Evolutionary conservation across 164 flowering plant species (phyloP).

Genomic region (Vitis rotundifolia): DNA sequence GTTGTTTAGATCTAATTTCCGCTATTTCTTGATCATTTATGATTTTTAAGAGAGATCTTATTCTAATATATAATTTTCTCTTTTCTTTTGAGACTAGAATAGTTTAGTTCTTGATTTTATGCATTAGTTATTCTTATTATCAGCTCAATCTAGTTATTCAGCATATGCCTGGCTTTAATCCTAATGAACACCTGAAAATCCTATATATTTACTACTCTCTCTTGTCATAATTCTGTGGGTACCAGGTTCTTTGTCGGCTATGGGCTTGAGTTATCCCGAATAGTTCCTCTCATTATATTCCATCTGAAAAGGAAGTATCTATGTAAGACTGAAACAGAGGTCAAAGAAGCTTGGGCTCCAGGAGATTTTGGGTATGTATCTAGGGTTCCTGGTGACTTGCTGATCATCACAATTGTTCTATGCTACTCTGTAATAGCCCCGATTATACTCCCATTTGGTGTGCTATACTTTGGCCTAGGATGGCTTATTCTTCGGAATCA

Average conservation of each 20-base stretch:
- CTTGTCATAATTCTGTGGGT: background rate
- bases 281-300: slow-evolving; percentile 78
- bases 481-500: slow-evolving; percentile 94
- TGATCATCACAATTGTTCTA: slow-evolving; percentile 68
- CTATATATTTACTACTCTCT: background rate
- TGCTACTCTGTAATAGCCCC: slow-evolving; percentile 96
- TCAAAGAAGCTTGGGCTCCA: slow-evolving; percentile 89
- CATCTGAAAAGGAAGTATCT: slow-evolving; percentile 81
- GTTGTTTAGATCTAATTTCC: too few relatives aligned
- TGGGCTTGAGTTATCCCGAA: slow-evolving; percentile 88
- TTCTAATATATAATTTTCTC: background rate
- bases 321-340: slow-evolving; percentile 86
- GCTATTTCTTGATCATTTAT: too few relatives aligned
- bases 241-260: slow-evolving; percentile 91
- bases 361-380: slow-evolving; percentile 74
- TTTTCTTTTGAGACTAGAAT: background rate
- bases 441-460: slow-evolving; percentile 81
- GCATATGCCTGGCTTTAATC: too few relatives aligned
- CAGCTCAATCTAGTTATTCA: background rate
- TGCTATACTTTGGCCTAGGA: slow-evolving; percentile 77
- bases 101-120: background rate
- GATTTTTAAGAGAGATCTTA: too few relatives aligned
- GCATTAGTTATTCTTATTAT: too few relatives aligned
- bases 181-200: too few relatives aligned
- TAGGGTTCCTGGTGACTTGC: slow-evolving; percentile 79